Evolutionary conservation across 139 green algal species (phyloP), one percentile per base, ranked within the genome.

Genomic region (Axilococcus clingmanii): DNA sequence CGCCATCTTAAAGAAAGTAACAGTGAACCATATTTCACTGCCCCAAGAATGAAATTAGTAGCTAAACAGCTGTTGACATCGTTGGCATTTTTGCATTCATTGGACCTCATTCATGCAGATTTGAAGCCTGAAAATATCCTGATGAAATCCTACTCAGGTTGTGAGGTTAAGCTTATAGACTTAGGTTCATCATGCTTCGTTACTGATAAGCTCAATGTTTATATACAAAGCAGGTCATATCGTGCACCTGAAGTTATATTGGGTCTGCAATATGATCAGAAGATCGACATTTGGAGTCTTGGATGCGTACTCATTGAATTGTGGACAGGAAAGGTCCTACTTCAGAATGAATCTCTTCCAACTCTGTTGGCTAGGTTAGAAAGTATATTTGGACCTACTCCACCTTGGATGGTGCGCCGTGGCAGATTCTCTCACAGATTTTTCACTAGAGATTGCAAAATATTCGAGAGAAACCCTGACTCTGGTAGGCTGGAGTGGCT

Each of bases 121-220:
- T 68, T 98, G 17, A 98, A 98, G 69, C 91, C 91, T 3, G 91
- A 98, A 44, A 98, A 98, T 76, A 93, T 98, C 55, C 68, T 97
- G 43, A 81, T 97, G 43, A 88, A 90, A 61, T 77, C 48, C 59
- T 94, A 92, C 74, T 69, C 19, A 32, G 66, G 66, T 36, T 85
- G 77, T 62, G 65, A 81, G 48, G 75, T 92, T 54, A 89, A 91
- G 66, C 72, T 97, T 17, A 98, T 98, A 55, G 91, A 98, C 68
- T 61, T 98, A 14, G 91, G 91, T 23, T 89, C 74, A 27, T 86
- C 72, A 35, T 96, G 89, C 75, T 97, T 94, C 64, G 72, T 72
- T 40, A 91, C 80, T 11, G 91, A 98, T 66, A 79, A 87, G 52
- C 76, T 96, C 19, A 81, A 67, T 58, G 83, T 65, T 28, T 97